A percentile compares a stretch with the other conserved stretches of the same genome.
These are phyloP conservation scores for Umbelopsis ramanniana DNA, from an alignment of 192 early-diverging fungal genomes.

Conservation along the genomic window DNA sequence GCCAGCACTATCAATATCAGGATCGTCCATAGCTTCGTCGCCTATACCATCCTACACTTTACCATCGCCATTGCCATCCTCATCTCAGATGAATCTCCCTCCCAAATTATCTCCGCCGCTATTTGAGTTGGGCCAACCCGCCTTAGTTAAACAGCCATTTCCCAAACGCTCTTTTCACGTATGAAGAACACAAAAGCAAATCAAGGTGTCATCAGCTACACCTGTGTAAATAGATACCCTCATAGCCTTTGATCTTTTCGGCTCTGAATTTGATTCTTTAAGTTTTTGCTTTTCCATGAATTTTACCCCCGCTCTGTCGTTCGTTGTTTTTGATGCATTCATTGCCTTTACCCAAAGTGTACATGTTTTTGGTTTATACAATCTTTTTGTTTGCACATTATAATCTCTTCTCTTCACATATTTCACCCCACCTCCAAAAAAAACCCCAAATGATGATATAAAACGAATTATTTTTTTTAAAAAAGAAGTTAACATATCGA, in stretches of 20 bases:
- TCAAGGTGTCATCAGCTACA: no score
- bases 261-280: no score
- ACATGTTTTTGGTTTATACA: neutral
- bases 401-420: neutral
- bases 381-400: neutral
- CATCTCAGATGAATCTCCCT: conserved; percentile 9
- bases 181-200: neutral
- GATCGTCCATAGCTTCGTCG: conserved; percentile 1
- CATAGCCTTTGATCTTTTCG: no score
- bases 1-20: conserved; percentile 25
- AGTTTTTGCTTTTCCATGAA: no score
- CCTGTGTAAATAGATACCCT: no score
- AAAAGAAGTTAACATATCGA: no score
- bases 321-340: neutral
- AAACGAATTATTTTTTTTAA: no score
- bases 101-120: conserved; percentile 20
- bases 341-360: conserved; percentile 3
- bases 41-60: conserved; percentile 23
- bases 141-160: neutral
- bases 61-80: conserved; percentile 13
- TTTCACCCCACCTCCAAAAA: no score
- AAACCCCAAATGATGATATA: no score
- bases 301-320: neutral
- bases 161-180: neutral
- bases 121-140: conserved; percentile 12